Evolutionary conservation across 257 asterid species (phyloP).

Genomic region (Vinca minor): DNA sequence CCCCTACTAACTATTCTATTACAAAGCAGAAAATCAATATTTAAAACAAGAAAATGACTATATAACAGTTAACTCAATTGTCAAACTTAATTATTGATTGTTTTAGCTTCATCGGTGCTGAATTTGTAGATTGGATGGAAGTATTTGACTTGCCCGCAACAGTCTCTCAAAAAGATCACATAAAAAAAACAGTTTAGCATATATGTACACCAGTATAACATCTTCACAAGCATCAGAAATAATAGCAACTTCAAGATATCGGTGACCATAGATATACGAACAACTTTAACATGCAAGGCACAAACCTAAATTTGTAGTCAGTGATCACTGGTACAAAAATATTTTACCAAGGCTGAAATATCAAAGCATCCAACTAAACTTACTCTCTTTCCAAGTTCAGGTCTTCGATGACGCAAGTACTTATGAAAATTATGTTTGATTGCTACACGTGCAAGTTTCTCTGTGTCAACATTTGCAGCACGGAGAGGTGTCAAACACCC

Average conservation of each 20-base stretch:
- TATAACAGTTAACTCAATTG: neutral
- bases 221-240: neutral
- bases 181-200: neutral
- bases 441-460: constrained; percentile 86
- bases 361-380: constrained; percentile 5
- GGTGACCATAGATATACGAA: neutral
- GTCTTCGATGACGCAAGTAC: constrained; percentile 46
- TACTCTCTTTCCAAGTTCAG: constrained; percentile 41
- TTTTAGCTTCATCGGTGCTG: neutral
- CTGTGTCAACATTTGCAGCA: constrained; percentile 89
- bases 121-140: neutral
- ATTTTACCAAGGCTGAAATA: constrained; percentile 1
- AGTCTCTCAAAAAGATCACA: neutral
- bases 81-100: neutral
- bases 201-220: neutral
- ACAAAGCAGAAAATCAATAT: neutral
- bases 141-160: neutral
- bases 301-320: neutral
- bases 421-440: constrained; percentile 53
- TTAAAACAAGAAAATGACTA: neutral
- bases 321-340: neutral
- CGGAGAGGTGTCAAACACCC: constrained; percentile 69
- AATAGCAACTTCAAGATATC: neutral
- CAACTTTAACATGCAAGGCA: neutral
- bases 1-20: neutral